A percentile compares a stretch with the other conserved stretches of the same genome.
Evolutionary conservation across 495 filamentous ascomycete species (phyloP).

Genomic region (Sporormia fimetaria): DNA sequence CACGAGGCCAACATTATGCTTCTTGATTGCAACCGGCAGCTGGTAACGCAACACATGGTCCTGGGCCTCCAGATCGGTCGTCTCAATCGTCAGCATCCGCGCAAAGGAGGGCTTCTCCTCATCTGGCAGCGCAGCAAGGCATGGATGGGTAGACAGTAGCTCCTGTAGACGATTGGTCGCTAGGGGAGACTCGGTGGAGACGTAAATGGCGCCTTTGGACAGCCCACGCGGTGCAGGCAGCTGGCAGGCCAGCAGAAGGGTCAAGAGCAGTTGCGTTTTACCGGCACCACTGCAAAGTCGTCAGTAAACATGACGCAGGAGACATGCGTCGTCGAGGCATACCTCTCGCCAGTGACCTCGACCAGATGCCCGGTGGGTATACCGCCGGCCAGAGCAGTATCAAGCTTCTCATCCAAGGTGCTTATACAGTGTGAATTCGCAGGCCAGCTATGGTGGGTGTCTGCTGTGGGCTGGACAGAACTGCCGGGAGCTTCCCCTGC

Average conservation of each 20-base stretch:
- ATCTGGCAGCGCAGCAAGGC: constrained; percentile 38
- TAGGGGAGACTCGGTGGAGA: constrained; percentile 85
- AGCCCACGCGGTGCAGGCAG: constrained; percentile 64
- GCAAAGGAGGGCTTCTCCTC: constrained; percentile 50
- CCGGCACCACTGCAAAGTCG: constrained; percentile 59
- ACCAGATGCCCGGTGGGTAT: constrained; percentile 73
- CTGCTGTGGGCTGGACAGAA: constrained; percentile 16
- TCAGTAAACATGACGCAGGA: constrained; percentile 12
- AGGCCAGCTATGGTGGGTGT: constrained; percentile 30
- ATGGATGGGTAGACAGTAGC: constrained; percentile 56
- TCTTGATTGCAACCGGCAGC: constrained; percentile 68
- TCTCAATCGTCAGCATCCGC: constrained; percentile 63
- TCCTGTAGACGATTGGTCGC: constrained; percentile 71
- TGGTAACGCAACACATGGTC: constrained; percentile 91
- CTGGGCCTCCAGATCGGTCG: constrained; percentile 87
- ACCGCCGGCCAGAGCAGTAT: constrained; percentile 71
- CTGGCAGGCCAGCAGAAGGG: constrained; percentile 69
- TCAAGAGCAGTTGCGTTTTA: constrained; percentile 89
- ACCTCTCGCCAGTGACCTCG: constrained; percentile 88
- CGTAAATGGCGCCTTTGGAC: constrained; percentile 63
- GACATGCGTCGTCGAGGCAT: neutral
- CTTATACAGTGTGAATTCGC: constrained; percentile 64
- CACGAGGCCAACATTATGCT: constrained; percentile 65
- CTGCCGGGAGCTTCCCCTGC: constrained; percentile 18
- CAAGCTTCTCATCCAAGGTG: constrained; percentile 63